These are phyloP conservation scores for Diplosphaera chodatii DNA, from an alignment of 139 green algal genomes.

Conservation along the genomic window DNA sequence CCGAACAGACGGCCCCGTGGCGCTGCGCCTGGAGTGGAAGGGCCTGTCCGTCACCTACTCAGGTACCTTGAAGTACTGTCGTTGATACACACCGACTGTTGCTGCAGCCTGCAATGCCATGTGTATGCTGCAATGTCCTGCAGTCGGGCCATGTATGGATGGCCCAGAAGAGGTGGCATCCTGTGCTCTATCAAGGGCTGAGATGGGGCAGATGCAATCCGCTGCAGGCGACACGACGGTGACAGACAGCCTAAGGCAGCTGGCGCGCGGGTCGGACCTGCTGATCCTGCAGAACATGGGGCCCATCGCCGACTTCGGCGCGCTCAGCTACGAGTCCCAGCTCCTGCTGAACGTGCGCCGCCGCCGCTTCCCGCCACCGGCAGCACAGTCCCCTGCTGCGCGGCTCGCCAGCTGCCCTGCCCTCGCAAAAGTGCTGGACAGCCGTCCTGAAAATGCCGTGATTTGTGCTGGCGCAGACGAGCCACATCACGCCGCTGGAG, in stretches of 20 bases:
- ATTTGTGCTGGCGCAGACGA: slow-evolving; percentile 29
- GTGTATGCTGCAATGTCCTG: neutral
- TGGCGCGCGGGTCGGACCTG: slow-evolving; percentile 27
- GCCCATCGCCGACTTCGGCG: slow-evolving; percentile 23
- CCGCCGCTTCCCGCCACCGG: too few species aligned
- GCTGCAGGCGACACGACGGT: slow-evolving; percentile 29
- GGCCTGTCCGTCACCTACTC: slow-evolving; percentile 39
- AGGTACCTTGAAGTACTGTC: slow-evolving; percentile 8
- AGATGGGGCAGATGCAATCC: too few species aligned
- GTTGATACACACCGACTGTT: too few species aligned
- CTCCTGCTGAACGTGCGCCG: slow-evolving; percentile 29
- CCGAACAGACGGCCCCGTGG: slow-evolving; percentile 25
- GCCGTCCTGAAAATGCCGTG: too few species aligned
- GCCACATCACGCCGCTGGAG: slow-evolving; percentile 35
- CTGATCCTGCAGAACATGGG: slow-evolving; percentile 42
- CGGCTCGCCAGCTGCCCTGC: too few species aligned
- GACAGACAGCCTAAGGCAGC: slow-evolving; percentile 11
- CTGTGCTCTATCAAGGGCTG: too few species aligned
- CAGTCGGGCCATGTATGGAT: too few species aligned
- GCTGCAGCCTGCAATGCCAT: too few species aligned
- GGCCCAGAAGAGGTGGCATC: too few species aligned
- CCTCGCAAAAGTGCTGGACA: too few species aligned
- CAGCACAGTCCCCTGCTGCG: too few species aligned
- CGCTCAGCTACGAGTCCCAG: slow-evolving; percentile 28
- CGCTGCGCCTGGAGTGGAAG: slow-evolving; percentile 29